Evolutionary conservation across 352 stramenopile species (phyloP).

Genomic region (Phytophthora macrochlamydospora): DNA sequence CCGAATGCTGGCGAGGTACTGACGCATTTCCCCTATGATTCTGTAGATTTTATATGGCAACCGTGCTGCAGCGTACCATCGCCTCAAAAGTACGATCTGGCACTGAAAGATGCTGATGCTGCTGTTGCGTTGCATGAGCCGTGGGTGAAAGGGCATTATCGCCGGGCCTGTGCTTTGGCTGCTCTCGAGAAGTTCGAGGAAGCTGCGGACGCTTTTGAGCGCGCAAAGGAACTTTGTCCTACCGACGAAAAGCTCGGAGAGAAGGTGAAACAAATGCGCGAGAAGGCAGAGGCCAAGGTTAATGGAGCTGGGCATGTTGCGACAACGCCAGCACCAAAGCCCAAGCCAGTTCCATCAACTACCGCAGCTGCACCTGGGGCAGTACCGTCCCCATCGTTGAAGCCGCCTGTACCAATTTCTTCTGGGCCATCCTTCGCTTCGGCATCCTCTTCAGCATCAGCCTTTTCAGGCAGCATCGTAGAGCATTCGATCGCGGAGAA

Average conservation of each 20-base stretch:
- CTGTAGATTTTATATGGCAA: slow-evolving; percentile 84
- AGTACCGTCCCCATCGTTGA: slow-evolving; percentile 21
- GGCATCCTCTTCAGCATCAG: slow-evolving; percentile 43
- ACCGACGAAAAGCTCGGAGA: slow-evolving; percentile 66
- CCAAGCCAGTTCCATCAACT: slow-evolving; percentile 5
- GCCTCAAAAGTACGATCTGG: slow-evolving; percentile 72
- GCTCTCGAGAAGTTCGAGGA: slow-evolving; percentile 68
- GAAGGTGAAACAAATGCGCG: slow-evolving; percentile 73
- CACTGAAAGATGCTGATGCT: slow-evolving; percentile 66
- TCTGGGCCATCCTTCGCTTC: slow-evolving; percentile 19
- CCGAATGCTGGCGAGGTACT: too few relatives aligned
- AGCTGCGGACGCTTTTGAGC: slow-evolving; percentile 69
- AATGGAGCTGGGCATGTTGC: background rate
- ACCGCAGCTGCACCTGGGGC: slow-evolving; percentile 4
- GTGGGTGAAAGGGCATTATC: slow-evolving; percentile 90
- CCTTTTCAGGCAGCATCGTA: slow-evolving; percentile 77
- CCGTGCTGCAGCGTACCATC: slow-evolving; percentile 74
- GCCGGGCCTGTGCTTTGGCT: slow-evolving; percentile 67
- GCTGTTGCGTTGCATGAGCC: slow-evolving; percentile 66
- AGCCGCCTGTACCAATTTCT: slow-evolving; percentile 17
- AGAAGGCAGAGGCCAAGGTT: slow-evolving; percentile 27
- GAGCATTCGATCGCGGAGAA: slow-evolving; percentile 59
- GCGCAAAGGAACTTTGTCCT: slow-evolving; percentile 69
- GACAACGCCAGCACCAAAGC: slow-evolving; percentile 13
- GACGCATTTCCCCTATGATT: background rate